Percentiles rank a stretch among this genome's conserved stretches.
phyloP scores from a whole-genome alignment of 805 yeast genomes.

The Candida mattraensis region DNA sequence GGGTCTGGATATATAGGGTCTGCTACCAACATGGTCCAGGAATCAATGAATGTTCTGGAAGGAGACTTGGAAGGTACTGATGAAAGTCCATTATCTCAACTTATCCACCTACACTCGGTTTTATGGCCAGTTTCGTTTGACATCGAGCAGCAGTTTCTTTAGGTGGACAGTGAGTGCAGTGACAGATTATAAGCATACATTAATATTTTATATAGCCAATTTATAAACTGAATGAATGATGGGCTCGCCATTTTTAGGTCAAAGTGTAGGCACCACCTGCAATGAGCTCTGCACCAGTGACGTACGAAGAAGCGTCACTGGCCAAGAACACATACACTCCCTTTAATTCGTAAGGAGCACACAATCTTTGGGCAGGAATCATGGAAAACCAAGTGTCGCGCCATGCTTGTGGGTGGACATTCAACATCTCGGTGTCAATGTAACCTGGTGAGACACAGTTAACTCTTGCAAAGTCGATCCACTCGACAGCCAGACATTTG shows the following conservation, averaged over 20 bases:
- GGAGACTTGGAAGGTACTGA: slow-evolving; percentile 4
- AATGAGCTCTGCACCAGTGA: slow-evolving; percentile 46
- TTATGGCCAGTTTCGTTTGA: slow-evolving; percentile 15
- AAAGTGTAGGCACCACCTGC: slow-evolving; percentile 46
- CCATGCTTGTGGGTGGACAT: slow-evolving; percentile 25
- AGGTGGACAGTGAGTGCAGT: no score
- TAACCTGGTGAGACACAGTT: slow-evolving; percentile 50
- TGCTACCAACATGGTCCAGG: neutral
- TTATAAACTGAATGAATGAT: neutral
- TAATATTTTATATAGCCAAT: slow-evolving; percentile 1
- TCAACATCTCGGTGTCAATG: slow-evolving; percentile 43
- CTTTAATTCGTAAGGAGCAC: slow-evolving; percentile 44
- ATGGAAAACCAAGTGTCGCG: slow-evolving; percentile 25
- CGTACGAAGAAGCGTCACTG: slow-evolving; percentile 47
- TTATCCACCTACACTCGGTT: slow-evolving; percentile 7
- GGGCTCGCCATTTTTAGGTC: slow-evolving; percentile 3
- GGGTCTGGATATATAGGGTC: slow-evolving; percentile 4
- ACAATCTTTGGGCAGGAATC: slow-evolving; percentile 46
- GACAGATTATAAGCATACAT: no score
- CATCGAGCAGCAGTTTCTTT: slow-evolving; percentile 13
- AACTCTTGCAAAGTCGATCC: slow-evolving; percentile 48
- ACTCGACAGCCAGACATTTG: slow-evolving; percentile 44
- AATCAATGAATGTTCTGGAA: neutral
- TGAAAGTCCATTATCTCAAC: slow-evolving; percentile 10
- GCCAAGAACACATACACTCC: slow-evolving; percentile 53